These are phyloP conservation scores for Pestalotiopsis sp. DNA, from an alignment of 2,329 filamentous ascomycete genomes.

Conservation along the genomic window DNA sequence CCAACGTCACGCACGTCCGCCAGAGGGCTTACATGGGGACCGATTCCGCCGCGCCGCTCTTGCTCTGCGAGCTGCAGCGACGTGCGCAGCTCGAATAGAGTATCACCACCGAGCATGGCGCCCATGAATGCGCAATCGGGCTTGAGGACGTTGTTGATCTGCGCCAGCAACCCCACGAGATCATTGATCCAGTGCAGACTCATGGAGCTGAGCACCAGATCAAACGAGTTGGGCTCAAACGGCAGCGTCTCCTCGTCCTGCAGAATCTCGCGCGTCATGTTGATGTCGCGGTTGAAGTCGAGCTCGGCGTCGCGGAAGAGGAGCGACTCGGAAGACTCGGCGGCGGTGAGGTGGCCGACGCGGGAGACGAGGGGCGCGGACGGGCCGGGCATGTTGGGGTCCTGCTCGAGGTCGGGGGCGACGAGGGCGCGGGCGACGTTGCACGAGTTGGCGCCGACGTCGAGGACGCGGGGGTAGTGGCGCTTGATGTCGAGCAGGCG, in stretches of 20 bases:
- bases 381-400: conserved; percentile 50
- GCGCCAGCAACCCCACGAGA: conserved; percentile 79
- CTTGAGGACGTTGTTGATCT: conserved; percentile 86
- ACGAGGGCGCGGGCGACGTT: conserved; percentile 86
- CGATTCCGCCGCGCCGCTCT: conserved; percentile 88
- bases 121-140: conserved; percentile 91
- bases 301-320: conserved; percentile 79
- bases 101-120: conserved; percentile 96
- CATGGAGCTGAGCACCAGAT: conserved; percentile 86
- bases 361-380: conserved; percentile 70
- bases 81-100: conserved; percentile 88
- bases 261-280: conserved; percentile 76
- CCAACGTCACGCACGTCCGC: conserved; percentile 93
- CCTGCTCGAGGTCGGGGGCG: conserved; percentile 66
- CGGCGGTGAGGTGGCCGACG: conserved; percentile 75
- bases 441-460: conserved; percentile 94
- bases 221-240: conserved; percentile 77
- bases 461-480: conserved; percentile 79
- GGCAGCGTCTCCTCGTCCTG: conserved; percentile 74
- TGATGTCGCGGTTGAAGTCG: conserved; percentile 74
- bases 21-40: conserved; percentile 86
- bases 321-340: conserved; percentile 77
- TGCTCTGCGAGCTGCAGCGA: conserved; percentile 91
- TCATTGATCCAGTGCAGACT: conserved; percentile 98
- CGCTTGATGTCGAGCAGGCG: conserved; percentile 92